Percentiles rank a stretch among this genome's conserved stretches.
Conservation (phyloP, 495 filamentous ascomycete genomes). For the Halenospora varia region DNA sequence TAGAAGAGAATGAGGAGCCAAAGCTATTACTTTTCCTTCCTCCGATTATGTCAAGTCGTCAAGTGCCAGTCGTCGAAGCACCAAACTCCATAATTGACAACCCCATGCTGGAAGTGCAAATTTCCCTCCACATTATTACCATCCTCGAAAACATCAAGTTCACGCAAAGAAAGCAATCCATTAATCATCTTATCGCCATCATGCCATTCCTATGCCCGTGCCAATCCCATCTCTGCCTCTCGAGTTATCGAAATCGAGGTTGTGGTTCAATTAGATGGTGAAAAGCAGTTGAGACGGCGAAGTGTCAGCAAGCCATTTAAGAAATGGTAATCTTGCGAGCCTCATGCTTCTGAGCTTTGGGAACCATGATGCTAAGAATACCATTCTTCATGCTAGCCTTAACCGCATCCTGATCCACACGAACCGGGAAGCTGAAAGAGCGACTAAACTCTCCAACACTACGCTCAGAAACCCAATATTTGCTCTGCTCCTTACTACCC, state of each 20-base stretch:
- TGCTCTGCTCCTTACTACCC: slow-evolving; percentile 38
- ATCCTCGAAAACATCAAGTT: neutral
- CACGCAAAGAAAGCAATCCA: neutral
- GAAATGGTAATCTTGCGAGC: slow-evolving; percentile 22
- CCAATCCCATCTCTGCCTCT: neutral
- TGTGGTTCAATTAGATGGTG: too few relatives aligned
- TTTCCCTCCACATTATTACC: neutral
- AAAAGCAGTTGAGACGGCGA: neutral
- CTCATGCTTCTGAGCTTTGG: slow-evolving; percentile 49
- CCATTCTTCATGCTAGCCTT: slow-evolving; percentile 73
- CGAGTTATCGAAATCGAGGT: neutral
- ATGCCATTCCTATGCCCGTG: neutral
- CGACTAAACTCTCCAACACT: slow-evolving; percentile 75
- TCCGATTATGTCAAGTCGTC: too few relatives aligned
- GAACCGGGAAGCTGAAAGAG: slow-evolving; percentile 69
- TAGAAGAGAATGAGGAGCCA: too few relatives aligned
- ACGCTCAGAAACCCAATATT: slow-evolving; percentile 82
- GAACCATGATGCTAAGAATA: slow-evolving; percentile 66
- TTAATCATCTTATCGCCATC: neutral
- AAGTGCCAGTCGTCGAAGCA: too few relatives aligned
- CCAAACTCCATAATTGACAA: too few relatives aligned
- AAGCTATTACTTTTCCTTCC: too few relatives aligned
- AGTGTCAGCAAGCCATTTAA: slow-evolving; percentile 5
- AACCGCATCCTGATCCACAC: slow-evolving; percentile 73
- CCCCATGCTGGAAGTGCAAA: too few relatives aligned